Evolutionary conservation across 2,329 filamentous ascomycete species (phyloP), one percentile per base, ranked within the genome.

Genomic region (Leptographium procerum): DNA sequence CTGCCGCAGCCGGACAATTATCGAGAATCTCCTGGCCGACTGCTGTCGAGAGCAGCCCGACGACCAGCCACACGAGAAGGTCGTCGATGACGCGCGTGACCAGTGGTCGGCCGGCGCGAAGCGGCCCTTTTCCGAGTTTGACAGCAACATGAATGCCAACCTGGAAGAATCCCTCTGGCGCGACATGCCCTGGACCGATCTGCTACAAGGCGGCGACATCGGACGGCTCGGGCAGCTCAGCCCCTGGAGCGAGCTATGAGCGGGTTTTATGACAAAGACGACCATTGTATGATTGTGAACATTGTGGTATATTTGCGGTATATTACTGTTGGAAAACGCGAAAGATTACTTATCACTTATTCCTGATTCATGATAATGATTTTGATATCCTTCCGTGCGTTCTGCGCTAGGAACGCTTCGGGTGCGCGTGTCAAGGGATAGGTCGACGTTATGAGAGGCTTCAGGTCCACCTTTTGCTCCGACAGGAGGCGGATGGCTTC

Each of bases 301-400:
- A n/a, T n/a, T n/a, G n/a, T n/a, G n/a, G n/a, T n/a, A n/a, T n/a
- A n/a, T n/a, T n/a, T n/a, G 13, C n/a, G 40, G 14, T 43, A 43
- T 43, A 7, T 43, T 43, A 19, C 11, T 43, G 11, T 19, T n/a
- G n/a, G 7, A 16, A 43, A 7, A n/a, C 40, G 13, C n/a, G n/a
- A n/a, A 16, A 43, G 2, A 28, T 28, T 43, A 14, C 24, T 10
- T 36, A 26, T 24, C 9, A 16, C n/a, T 45, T 62, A 64, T 56
- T 66, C 60, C 33, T 65, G 65, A 52, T 65, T 65, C 57, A 62
- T 61, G 8, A 65, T 65, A 2, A 65, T 56, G 55, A 66, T 65
- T 43, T 66, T 65, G 43, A 65, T 66, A 43, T 64, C 60, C 34
- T 64, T 64, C 16, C 62, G 53, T 2, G 60, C 59, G 36, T 63